Conservation (phyloP, 805 yeast genomes). For the Yarrowia divulgata region DNA sequence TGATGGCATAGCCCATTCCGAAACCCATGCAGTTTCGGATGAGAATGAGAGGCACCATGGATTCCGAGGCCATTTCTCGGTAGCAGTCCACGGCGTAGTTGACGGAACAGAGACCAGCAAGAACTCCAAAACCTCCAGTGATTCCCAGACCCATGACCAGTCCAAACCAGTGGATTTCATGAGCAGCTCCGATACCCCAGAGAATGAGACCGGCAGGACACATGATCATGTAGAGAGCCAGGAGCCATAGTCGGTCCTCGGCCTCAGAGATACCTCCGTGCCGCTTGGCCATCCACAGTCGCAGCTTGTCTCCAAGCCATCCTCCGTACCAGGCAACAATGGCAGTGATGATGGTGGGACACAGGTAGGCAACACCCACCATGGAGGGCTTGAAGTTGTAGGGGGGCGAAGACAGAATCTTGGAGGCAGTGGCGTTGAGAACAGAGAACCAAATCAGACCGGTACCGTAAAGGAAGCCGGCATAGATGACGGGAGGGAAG, state of each 20-base stretch:
- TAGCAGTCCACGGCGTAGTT: constrained; percentile 59
- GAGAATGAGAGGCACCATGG: constrained; percentile 58
- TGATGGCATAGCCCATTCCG: constrained; percentile 60
- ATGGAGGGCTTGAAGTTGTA: constrained; percentile 38
- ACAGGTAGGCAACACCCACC: constrained; percentile 34
- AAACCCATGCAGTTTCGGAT: constrained; percentile 61
- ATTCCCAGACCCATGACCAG: constrained; percentile 58
- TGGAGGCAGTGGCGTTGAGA: constrained; percentile 34
- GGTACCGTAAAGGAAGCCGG: constrained; percentile 34
- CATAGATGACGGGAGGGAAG: constrained; percentile 27
- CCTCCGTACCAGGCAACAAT: constrained; percentile 34
- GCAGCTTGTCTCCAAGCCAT: constrained; percentile 22
- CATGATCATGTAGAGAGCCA: constrained; percentile 53
- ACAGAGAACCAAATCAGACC: constrained; percentile 37
- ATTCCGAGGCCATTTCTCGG: constrained; percentile 54
- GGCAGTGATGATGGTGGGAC: constrained; percentile 19
- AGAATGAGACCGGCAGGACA: constrained; percentile 58
- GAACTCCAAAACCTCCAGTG: constrained; percentile 54
- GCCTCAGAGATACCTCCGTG: constrained; percentile 57
- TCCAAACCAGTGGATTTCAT: constrained; percentile 58
- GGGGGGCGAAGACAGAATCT: constrained; percentile 23
- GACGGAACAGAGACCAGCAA: constrained; percentile 55
- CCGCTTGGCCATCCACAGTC: constrained; percentile 41
- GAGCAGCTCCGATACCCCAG: constrained; percentile 63
- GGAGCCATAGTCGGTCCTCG: constrained; percentile 60